phyloP scores from a whole-genome alignment of 208 protist genomes.

The Leishmania mexicana region DNA sequence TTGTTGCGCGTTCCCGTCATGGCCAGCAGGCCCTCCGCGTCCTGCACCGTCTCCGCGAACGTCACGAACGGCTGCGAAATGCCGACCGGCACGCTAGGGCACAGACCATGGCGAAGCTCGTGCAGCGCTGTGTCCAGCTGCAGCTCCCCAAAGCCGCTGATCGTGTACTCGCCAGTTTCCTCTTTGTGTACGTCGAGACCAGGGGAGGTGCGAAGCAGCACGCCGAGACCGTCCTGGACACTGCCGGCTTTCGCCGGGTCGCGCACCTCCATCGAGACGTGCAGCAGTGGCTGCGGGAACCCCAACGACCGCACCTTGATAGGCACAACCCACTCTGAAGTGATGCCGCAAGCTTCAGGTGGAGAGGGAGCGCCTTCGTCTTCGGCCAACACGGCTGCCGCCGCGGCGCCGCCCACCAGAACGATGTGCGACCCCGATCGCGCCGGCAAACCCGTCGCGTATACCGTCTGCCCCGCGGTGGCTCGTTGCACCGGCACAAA shows the following conservation, averaged over 20 bases:
- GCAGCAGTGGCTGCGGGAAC: slow-evolving; percentile 71
- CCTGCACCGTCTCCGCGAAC: slow-evolving; percentile 98
- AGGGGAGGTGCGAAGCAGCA: slow-evolving; percentile 92
- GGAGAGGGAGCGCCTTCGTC: slow-evolving; percentile 25
- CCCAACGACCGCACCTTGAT: slow-evolving; percentile 44
- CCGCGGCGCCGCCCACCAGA: slow-evolving; percentile 52
- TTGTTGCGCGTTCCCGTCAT: slow-evolving; percentile 52
- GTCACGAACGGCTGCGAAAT: slow-evolving; percentile 96
- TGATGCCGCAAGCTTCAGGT: background rate
- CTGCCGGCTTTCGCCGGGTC: slow-evolving; percentile 94
- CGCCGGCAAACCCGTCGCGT: slow-evolving; percentile 52
- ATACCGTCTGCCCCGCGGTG: slow-evolving; percentile 70
- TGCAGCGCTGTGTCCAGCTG: slow-evolving; percentile 98
- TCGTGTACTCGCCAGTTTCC: slow-evolving; percentile 98
- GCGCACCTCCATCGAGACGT: slow-evolving; percentile 97
- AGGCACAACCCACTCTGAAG: slow-evolving; percentile 49
- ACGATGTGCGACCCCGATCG: slow-evolving; percentile 62
- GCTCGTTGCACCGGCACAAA: slow-evolving; percentile 54
- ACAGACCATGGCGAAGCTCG: slow-evolving; percentile 92
- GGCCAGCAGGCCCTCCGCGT: slow-evolving; percentile 81
- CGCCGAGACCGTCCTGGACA: slow-evolving; percentile 95
- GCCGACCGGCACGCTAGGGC: slow-evolving; percentile 53
- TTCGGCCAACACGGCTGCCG: slow-evolving; percentile 37
- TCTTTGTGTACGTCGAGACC: slow-evolving; percentile 93
- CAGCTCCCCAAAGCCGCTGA: slow-evolving; percentile 98